These are phyloP conservation scores for Globisporangium alternatum DNA, from an alignment of 352 stramenopile species.

Conservation along the genomic window DNA sequence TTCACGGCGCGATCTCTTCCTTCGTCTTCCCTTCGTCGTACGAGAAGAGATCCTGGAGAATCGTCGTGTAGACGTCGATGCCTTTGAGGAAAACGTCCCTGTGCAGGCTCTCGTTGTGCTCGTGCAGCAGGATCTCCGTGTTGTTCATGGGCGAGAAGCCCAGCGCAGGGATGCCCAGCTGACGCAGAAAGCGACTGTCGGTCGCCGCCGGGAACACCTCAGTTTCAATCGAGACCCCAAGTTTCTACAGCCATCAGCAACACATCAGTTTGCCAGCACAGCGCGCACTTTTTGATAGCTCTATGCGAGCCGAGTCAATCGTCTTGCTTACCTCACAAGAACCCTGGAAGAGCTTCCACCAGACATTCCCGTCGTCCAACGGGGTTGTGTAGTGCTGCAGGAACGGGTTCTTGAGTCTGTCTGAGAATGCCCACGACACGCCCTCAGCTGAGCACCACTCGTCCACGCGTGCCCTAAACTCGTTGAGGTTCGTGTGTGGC, in stretches of 20 bases:
- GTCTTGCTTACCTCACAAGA: conserved; percentile 15
- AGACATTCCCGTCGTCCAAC: conserved; percentile 39
- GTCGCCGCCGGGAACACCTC: conserved; percentile 94
- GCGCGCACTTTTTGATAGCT: no score
- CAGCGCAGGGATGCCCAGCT: conserved; percentile 86
- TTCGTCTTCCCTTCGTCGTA: no score
- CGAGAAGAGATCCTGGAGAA: conserved; percentile 39
- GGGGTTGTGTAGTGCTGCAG: conserved; percentile 54
- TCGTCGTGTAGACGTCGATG: conserved; percentile 77
- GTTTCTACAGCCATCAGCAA: no score
- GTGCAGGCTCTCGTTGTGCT: conserved; percentile 94
- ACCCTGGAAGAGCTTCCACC: conserved; percentile 40
- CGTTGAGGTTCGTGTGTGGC: conserved; percentile 65
- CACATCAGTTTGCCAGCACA: no score
- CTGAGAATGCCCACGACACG: conserved; percentile 71
- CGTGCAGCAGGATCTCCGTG: conserved; percentile 92
- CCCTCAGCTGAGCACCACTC: conserved; percentile 83
- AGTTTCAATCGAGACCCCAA: conserved; percentile 49
- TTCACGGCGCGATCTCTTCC: no score
- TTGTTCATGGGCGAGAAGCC: conserved; percentile 93
- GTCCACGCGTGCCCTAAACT: conserved; percentile 84
- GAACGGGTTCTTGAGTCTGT: conserved; percentile 26
- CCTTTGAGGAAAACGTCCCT: conserved; percentile 89
- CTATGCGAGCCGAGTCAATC: no score
- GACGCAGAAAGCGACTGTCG: conserved; percentile 91